phyloP scores from a whole-genome alignment of 2,329 filamentous ascomycete genomes.

The Calonectria crousiana region DNA sequence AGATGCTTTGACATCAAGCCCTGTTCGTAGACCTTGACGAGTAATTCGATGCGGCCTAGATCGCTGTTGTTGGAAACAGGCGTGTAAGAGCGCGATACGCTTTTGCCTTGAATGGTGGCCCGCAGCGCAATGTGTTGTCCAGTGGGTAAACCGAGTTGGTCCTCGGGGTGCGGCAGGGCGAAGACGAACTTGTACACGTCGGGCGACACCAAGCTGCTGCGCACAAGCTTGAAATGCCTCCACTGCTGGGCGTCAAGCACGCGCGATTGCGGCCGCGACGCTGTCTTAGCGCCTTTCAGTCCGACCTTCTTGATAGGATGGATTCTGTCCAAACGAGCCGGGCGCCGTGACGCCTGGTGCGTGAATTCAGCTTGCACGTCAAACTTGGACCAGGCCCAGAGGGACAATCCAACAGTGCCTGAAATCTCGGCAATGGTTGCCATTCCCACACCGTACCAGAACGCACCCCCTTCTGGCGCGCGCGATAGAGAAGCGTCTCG shows the following conservation, averaged over 20 bases:
- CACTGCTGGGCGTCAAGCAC: neutral
- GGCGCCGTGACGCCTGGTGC: neutral
- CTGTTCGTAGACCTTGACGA: neutral
- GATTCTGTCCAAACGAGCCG: neutral
- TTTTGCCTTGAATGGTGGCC: neutral
- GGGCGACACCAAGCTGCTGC: neutral
- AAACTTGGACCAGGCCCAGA: neutral
- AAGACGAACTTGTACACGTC: slow-evolving; percentile 4
- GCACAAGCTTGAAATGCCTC: neutral
- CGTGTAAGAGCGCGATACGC: neutral
- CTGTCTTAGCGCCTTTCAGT: neutral
- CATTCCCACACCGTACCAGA: neutral
- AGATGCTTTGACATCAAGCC: neutral
- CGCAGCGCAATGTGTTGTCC: slow-evolving; percentile 5
- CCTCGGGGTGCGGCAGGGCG: neutral
- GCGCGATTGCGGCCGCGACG: neutral
- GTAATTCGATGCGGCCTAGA: neutral
- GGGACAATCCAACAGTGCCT: neutral
- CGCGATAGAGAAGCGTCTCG: neutral
- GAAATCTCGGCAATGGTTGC: neutral
- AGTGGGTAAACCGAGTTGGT: neutral
- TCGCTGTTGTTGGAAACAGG: neutral
- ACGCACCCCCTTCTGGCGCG: neutral
- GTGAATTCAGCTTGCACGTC: neutral
- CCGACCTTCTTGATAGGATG: neutral